Percentiles rank a stretch among this genome's conserved stretches.
Conservation (phyloP, 805 yeast genomes). For the Candida nemodendra region DNA sequence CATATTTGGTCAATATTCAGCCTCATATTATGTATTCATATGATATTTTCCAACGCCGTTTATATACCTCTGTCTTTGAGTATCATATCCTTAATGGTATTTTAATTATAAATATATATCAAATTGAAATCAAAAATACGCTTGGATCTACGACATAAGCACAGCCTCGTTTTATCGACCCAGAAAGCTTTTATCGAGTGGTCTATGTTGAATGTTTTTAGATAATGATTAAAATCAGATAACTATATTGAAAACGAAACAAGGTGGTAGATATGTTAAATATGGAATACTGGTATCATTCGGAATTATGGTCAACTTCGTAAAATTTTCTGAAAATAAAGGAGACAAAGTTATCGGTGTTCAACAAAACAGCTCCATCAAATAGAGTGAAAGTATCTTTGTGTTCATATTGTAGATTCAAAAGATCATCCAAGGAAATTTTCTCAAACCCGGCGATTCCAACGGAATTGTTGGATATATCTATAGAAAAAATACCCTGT, state of each 20-base stretch:
- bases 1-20: slow-evolving; percentile 24
- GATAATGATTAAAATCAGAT: too few species aligned
- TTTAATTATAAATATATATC: too few species aligned
- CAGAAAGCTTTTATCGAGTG: too few species aligned
- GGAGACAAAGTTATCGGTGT: slow-evolving; percentile 64
- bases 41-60: too few species aligned
- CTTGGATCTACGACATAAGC: too few species aligned
- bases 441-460: slow-evolving; percentile 40
- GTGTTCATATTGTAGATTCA: slow-evolving; percentile 73
- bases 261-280: background rate
- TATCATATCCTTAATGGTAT: too few species aligned
- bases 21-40: slow-evolving; percentile 1
- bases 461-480: slow-evolving; percentile 57
- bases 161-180: too few species aligned
- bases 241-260: too few species aligned
- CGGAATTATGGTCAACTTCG: slow-evolving; percentile 33
- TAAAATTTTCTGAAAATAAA: slow-evolving; percentile 77
- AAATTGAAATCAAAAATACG: too few species aligned
- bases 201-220: too few species aligned
- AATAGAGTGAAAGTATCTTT: slow-evolving; percentile 53
- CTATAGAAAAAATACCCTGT: slow-evolving; percentile 70
- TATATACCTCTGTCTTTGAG: too few species aligned
- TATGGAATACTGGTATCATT: background rate
- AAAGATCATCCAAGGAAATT: slow-evolving; percentile 67
- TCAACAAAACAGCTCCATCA: slow-evolving; percentile 65